Evolutionary conservation across 805 yeast species (phyloP).

Genomic region (Suhomyces vadensis): DNA sequence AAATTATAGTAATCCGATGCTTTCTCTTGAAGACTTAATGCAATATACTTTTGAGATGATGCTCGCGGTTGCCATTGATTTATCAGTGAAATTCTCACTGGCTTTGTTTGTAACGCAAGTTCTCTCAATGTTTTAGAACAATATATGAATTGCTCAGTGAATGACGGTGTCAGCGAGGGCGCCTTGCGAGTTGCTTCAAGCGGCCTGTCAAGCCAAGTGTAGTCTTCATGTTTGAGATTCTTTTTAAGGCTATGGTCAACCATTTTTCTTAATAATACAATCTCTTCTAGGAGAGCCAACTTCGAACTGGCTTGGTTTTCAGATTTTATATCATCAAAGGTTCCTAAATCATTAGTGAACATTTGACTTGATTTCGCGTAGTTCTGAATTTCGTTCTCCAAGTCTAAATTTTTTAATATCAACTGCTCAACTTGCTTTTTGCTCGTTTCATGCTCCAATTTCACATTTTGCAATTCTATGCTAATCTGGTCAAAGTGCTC

Average conservation of each 20-base stretch:
- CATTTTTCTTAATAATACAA: constrained; percentile 41
- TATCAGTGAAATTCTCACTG: constrained; percentile 11
- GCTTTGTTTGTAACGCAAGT: constrained; percentile 14
- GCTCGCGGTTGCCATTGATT: constrained; percentile 16
- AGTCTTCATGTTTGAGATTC: constrained; percentile 9
- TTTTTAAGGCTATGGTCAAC: background rate
- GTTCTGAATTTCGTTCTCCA: constrained; percentile 26
- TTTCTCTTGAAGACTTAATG: constrained; percentile 20
- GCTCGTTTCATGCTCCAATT: constrained; percentile 15
- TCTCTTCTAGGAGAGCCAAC: constrained; percentile 45
- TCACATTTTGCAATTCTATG: constrained; percentile 10
- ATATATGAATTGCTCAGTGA: background rate
- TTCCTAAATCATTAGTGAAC: constrained; percentile 19
- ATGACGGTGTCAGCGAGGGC: constrained; percentile 1
- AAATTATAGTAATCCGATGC: constrained; percentile 2
- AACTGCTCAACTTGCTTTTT: constrained; percentile 21
- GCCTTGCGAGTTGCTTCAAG: constrained; percentile 4
- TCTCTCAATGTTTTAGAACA: constrained; percentile 8
- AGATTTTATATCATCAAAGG: constrained; percentile 33
- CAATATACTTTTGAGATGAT: constrained; percentile 19
- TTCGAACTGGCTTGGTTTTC: constrained; percentile 35
- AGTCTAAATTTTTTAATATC: constrained; percentile 19
- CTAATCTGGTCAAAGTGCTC: constrained; percentile 21
- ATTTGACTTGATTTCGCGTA: constrained; percentile 23
- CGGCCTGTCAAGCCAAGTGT: constrained; percentile 23